A percentile compares a stretch with the other conserved stretches of the same genome.
phyloP scores from a whole-genome alignment of 116 monocot genomes.

The Cymodocea nodosa region DNA sequence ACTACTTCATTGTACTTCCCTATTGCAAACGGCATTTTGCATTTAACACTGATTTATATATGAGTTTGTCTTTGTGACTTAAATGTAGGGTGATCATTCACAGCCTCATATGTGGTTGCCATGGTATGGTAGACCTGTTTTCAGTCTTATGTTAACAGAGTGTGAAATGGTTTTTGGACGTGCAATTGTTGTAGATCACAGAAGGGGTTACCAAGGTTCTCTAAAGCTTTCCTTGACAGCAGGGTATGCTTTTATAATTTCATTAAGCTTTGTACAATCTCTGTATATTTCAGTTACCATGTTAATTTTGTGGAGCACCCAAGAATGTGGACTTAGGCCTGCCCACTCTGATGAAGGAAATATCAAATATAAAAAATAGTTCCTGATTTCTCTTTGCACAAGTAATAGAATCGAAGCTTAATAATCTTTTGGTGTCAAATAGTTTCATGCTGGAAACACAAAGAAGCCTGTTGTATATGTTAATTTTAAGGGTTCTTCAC shows the following conservation, averaged over 20 bases:
- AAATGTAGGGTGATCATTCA: conserved; percentile 71
- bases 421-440: too few relatives aligned
- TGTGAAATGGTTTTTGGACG: conserved; percentile 80
- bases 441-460: too few relatives aligned
- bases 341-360: too few relatives aligned
- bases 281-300: too few relatives aligned
- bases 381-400: too few relatives aligned
- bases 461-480: too few relatives aligned
- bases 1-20: background rate
- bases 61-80: background rate
- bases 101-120: conserved; percentile 51
- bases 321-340: too few relatives aligned
- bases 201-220: conserved; percentile 50
- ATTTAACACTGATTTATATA: background rate
- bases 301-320: too few relatives aligned
- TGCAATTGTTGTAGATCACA: conserved; percentile 27
- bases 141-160: conserved; percentile 56
- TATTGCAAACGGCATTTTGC: background rate
- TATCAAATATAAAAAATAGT: too few relatives aligned
- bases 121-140: conserved; percentile 77
- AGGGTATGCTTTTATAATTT: conserved; percentile 33
- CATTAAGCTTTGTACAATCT: too few relatives aligned
- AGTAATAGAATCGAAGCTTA: too few relatives aligned
- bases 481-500: too few relatives aligned
- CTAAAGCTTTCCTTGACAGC: conserved; percentile 41